Conservation (phyloP, 345 rosid genomes). For the Tarenaya hassleriana region DNA sequence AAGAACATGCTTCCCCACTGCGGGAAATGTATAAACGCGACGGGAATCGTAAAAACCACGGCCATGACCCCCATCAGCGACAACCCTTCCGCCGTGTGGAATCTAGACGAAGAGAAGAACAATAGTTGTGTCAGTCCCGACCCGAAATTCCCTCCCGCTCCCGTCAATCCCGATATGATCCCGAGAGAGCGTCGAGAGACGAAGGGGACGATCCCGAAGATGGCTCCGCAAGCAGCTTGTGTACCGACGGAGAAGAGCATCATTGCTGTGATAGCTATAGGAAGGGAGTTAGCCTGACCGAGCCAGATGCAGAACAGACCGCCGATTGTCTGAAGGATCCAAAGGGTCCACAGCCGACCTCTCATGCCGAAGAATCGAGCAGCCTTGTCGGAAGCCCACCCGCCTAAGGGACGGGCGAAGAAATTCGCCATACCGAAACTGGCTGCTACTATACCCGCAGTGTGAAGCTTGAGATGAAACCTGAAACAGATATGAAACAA, state of each 20-base stretch:
- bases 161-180: conserved; percentile 65
- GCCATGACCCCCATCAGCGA: conserved; percentile 69
- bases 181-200: conserved; percentile 69
- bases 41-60: conserved; percentile 54
- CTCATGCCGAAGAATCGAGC: conserved; percentile 66
- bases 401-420: conserved; percentile 76
- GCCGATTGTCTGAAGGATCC: conserved; percentile 72
- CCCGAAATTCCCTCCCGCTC: conserved; percentile 76
- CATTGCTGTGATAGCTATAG: conserved; percentile 60
- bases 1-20: conserved; percentile 80
- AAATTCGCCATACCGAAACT: conserved; percentile 79
- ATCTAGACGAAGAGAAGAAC: conserved; percentile 50
- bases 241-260: conserved; percentile 70
- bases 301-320: conserved; percentile 74
- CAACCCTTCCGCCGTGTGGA: conserved; percentile 53
- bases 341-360: conserved; percentile 68
- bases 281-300: conserved; percentile 58
- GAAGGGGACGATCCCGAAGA: conserved; percentile 71
- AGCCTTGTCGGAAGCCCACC: conserved; percentile 55
- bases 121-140: conserved; percentile 69
- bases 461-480: conserved; percentile 62
- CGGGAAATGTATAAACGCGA: conserved; percentile 59
- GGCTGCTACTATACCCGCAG: conserved; percentile 74
- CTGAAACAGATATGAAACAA: conserved; percentile 30
- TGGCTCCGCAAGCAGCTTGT: conserved; percentile 88